Percentiles rank a stretch among this genome's conserved stretches.
phyloP scores from a whole-genome alignment of 768 basidiomycete genomes.

The Inosperma sp. region DNA sequence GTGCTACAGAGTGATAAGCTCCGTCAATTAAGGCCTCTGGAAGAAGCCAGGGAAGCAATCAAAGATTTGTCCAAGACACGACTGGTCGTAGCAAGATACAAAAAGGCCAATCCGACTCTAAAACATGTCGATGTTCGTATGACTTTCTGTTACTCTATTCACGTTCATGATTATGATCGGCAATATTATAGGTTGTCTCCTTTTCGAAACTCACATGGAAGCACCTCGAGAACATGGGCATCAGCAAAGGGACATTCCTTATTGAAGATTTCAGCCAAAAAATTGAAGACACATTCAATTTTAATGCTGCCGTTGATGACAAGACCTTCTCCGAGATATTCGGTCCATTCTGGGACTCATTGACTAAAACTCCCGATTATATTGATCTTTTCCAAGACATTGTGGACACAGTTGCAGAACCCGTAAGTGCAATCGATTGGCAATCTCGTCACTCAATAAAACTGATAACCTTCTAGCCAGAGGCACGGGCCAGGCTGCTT shows the following conservation, averaged over 20 bases:
- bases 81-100: background rate
- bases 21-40: background rate
- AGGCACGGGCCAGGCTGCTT: background rate
- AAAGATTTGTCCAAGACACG: background rate
- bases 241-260: too few species aligned
- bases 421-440: background rate
- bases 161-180: background rate
- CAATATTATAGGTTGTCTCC: background rate
- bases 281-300: too few species aligned
- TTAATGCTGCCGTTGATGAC: too few species aligned
- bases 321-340: background rate
- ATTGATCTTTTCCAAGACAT: background rate
- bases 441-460: background rate
- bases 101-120: background rate
- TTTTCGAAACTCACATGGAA: background rate
- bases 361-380: background rate
- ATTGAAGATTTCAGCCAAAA: too few species aligned
- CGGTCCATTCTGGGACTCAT: background rate
- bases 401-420: background rate
- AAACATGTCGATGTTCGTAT: background rate
- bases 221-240: background rate
- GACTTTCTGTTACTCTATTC: background rate
- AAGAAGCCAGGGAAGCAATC: background rate
- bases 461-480: background rate
- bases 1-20: background rate